Percentiles rank a stretch among this genome's conserved stretches.
Conservation (phyloP, 2,329 filamentous ascomycete species). For the Fusarium pininemorale region DNA sequence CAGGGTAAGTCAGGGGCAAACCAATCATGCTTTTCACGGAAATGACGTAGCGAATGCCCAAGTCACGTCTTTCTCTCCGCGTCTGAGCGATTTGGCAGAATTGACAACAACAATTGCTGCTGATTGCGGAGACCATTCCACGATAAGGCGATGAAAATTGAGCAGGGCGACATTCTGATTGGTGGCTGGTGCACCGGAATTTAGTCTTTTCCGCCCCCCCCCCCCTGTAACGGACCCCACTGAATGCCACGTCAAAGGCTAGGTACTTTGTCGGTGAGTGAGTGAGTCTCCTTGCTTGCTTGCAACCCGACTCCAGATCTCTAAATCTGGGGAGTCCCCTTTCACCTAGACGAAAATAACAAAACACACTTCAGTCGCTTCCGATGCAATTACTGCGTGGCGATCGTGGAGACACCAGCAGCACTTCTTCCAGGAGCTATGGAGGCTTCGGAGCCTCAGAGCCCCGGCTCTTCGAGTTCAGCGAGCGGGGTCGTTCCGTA, state of each 20-base stretch:
- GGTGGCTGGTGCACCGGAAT: slow-evolving; percentile 16
- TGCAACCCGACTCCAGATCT: slow-evolving; percentile 24
- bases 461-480: slow-evolving; percentile 37
- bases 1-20: slow-evolving; percentile 1
- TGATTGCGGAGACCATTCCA: slow-evolving; percentile 9
- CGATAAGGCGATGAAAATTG: slow-evolving; percentile 13
- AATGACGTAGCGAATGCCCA: slow-evolving; percentile 8
- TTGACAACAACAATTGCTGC: slow-evolving; percentile 1
- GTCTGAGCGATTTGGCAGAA: slow-evolving; percentile 16
- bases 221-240: slow-evolving; percentile 25
- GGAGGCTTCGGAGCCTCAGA: slow-evolving; percentile 34
- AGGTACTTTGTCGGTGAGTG: slow-evolving; percentile 36
- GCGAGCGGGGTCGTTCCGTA: slow-evolving; percentile 33
- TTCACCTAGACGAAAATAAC: not conserved
- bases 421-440: slow-evolving; percentile 35
- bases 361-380: slow-evolving; percentile 29
- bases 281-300: slow-evolving; percentile 16
- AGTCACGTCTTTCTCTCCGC: not conserved
- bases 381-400: slow-evolving; percentile 39
- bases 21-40: not conserved
- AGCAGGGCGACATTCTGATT: not conserved
- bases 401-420: slow-evolving; percentile 39
- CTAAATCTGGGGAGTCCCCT: slow-evolving; percentile 23
- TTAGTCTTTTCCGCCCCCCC: slow-evolving; percentile 31
- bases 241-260: slow-evolving; percentile 34